phyloP scores from a whole-genome alignment of 2,329 filamentous ascomycete species.

The Phialocephala sp. region DNA sequence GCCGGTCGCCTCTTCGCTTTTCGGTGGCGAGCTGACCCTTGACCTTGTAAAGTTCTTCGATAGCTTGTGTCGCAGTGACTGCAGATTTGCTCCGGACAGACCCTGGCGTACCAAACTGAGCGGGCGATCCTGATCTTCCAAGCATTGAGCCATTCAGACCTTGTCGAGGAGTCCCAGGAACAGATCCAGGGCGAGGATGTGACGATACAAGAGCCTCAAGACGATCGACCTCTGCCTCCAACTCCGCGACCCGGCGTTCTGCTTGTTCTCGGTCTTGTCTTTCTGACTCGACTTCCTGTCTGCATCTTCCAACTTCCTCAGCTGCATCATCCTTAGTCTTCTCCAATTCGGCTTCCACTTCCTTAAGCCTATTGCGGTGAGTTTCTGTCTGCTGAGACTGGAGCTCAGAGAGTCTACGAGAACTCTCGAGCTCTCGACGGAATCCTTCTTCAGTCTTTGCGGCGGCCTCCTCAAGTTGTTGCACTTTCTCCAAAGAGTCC shows the following conservation, averaged over 20 bases:
- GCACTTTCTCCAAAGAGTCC: constrained; percentile 79
- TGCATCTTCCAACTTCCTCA: constrained; percentile 58
- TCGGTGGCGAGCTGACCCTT: constrained; percentile 78
- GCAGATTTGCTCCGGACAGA: constrained; percentile 60
- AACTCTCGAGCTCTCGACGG: constrained; percentile 82
- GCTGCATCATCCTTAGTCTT: constrained; percentile 66
- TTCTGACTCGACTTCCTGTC: constrained; percentile 60
- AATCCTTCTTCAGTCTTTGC: constrained; percentile 85
- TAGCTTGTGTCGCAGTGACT: constrained; percentile 65
- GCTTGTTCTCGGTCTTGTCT: constrained; percentile 65
- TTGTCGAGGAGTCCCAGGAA: constrained; percentile 63
- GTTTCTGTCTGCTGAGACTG: constrained; percentile 78
- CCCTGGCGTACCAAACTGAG: constrained; percentile 61
- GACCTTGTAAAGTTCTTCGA: constrained; percentile 68
- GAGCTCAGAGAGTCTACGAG: constrained; percentile 80
- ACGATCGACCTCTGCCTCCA: constrained; percentile 66
- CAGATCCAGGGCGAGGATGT: constrained; percentile 49
- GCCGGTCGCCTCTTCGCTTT: constrained; percentile 74
- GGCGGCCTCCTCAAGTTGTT: constrained; percentile 83
- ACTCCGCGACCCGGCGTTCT: constrained; percentile 66
- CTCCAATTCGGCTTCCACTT: constrained; percentile 67
- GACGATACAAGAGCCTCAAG: constrained; percentile 59
- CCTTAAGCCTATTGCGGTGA: constrained; percentile 71
- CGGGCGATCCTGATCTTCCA: constrained; percentile 60
- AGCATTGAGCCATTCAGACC: constrained; percentile 58